Evolutionary conservation across 176 grass and related monocot species (phyloP).

Genomic region (Chloris gayana): DNA sequence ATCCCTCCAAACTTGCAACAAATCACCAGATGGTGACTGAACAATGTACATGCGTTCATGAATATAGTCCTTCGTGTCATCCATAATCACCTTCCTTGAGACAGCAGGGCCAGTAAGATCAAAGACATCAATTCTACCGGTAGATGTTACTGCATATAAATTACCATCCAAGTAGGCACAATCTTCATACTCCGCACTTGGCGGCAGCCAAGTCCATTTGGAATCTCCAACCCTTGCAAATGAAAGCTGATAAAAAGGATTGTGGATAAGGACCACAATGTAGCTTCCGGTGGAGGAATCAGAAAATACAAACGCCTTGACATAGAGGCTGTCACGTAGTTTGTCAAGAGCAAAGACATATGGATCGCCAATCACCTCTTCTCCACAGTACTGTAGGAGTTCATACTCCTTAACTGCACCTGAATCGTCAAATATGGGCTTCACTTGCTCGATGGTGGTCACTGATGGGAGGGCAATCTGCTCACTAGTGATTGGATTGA

Average conservation of each 20-base stretch:
- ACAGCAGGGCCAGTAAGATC: background rate
- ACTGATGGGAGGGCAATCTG: background rate
- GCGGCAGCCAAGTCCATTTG: background rate
- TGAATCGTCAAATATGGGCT: background rate
- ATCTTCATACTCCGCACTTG: background rate
- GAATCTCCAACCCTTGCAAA: slow-evolving; percentile 8
- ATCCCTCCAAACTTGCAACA: slow-evolving; percentile 1
- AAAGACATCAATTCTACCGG: too few relatives aligned
- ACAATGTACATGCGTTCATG: background rate
- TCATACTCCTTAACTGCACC: background rate
- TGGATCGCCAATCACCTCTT: background rate
- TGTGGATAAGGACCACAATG: background rate
- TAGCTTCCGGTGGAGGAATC: background rate
- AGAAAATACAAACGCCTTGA: background rate
- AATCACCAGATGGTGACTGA: background rate
- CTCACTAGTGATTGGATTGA: too few relatives aligned
- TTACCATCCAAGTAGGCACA: background rate
- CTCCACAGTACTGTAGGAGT: background rate
- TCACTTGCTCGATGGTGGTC: background rate
- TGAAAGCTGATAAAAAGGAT: background rate
- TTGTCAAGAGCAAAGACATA: background rate
- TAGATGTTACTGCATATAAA: too few relatives aligned
- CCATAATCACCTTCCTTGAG: background rate
- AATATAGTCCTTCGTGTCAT: background rate
- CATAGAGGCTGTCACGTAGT: background rate